These are phyloP conservation scores for Ascodesmis nigricans DNA, from an alignment of 495 filamentous ascomycete genomes.

Conservation along the genomic window DNA sequence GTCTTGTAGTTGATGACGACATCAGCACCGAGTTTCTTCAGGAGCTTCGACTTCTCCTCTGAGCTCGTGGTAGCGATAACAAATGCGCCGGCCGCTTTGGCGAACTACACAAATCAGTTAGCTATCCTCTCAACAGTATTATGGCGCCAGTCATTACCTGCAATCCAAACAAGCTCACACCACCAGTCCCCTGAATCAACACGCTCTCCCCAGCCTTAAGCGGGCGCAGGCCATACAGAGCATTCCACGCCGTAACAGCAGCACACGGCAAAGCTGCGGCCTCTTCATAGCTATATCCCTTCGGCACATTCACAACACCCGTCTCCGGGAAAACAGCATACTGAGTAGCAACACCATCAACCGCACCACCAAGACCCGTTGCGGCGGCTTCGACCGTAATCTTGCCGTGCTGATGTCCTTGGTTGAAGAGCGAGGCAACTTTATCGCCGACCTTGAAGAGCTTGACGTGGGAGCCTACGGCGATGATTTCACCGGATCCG, in stretches of 20 bases:
- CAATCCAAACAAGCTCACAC: constrained; percentile 22
- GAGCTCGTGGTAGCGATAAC: constrained; percentile 27
- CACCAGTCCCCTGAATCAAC: constrained; percentile 23
- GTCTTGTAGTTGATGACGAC: constrained; percentile 38
- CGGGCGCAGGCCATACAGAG: constrained; percentile 16
- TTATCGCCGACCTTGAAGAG: constrained; percentile 27
- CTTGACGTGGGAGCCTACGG: constrained; percentile 23
- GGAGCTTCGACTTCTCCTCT: constrained; percentile 19
- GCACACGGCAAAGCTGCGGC: constrained; percentile 26
- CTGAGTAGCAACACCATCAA: constrained; percentile 31
- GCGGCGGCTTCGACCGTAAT: constrained; percentile 1
- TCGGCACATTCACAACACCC: constrained; percentile 26
- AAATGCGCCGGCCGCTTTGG: constrained; percentile 6
- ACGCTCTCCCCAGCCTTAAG: constrained; percentile 18
- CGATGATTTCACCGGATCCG: constrained; percentile 21
- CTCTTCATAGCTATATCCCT: constrained; percentile 25
- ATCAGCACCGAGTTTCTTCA: constrained; percentile 29
- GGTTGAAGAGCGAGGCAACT: constrained; percentile 22
- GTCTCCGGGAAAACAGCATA: constrained; percentile 24
- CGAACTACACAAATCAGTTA: constrained; percentile 1
- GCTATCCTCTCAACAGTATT: background rate
- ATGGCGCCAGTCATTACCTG: constrained; percentile 10
- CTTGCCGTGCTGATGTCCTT: constrained; percentile 17
- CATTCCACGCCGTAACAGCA: constrained; percentile 25
- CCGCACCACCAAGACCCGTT: constrained; percentile 38